Percentiles rank a stretch among this genome's conserved stretches.
phyloP scores from a whole-genome alignment of 176 grass and related monocot genomes.

The Aegilops tauschii region DNA sequence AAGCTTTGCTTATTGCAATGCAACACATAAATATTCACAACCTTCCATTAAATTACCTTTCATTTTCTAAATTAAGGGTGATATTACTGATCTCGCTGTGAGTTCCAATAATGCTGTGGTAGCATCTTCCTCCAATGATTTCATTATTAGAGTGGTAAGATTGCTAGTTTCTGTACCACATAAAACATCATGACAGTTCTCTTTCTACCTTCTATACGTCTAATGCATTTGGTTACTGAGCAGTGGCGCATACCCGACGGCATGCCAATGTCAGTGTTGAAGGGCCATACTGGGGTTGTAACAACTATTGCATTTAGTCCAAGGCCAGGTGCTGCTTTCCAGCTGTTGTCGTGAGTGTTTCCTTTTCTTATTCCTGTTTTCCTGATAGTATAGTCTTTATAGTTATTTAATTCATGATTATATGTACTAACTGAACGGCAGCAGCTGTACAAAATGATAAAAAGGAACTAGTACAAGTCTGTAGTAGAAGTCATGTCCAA shows the following conservation, averaged over 20 bases:
- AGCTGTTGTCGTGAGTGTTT: conserved; percentile 86
- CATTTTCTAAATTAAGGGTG: conserved; percentile 67
- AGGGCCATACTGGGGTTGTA: conserved; percentile 77
- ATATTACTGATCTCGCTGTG: conserved; percentile 96
- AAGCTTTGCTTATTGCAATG: conserved; percentile 34
- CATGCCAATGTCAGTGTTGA: conserved; percentile 88
- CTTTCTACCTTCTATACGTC: conserved; percentile 21
- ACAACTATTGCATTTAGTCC: conserved; percentile 98
- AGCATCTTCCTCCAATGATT: conserved; percentile 98
- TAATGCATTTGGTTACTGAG: conserved; percentile 37
- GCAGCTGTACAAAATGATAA: not conserved
- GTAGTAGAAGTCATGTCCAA: not conserved
- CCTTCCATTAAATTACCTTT: conserved; percentile 11
- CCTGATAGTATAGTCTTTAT: not conserved
- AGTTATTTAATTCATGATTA: conserved; percentile 1
- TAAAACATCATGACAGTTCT: not conserved
- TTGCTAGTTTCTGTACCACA: conserved; percentile 1
- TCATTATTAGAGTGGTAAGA: conserved; percentile 95
- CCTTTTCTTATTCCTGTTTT: conserved; percentile 16
- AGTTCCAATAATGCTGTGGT: conserved; percentile 97
- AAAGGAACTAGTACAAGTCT: conserved; percentile 5
- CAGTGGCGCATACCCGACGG: conserved; percentile 98
- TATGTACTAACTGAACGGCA: conserved; percentile 15
- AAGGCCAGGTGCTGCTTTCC: conserved; percentile 82
- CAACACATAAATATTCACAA: not conserved